A percentile compares a stretch with the other conserved stretches of the same genome.
phyloP scores from a whole-genome alignment of 768 basidiomycete genomes.

The Xanthoconium purpureum region DNA sequence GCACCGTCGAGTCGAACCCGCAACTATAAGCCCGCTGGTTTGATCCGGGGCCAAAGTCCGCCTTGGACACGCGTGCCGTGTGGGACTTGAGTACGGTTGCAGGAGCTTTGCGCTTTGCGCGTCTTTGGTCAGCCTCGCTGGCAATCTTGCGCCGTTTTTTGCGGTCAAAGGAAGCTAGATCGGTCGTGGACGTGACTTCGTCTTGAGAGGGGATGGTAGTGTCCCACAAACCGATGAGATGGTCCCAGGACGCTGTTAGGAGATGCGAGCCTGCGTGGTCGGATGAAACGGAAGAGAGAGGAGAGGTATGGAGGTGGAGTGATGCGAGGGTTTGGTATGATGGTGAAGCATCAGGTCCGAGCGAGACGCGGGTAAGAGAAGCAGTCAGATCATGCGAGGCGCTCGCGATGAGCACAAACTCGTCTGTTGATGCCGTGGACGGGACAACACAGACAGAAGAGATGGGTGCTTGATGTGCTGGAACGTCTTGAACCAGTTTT shows the following conservation, averaged over 20 bases:
- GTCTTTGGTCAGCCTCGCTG: constrained; percentile 28
- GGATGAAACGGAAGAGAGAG: constrained; percentile 68
- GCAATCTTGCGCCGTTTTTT: constrained; percentile 65
- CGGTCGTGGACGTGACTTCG: constrained; percentile 43
- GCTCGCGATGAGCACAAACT: constrained; percentile 50
- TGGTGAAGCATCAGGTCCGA: constrained; percentile 3
- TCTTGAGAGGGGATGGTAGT: constrained; percentile 58
- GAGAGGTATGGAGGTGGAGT: constrained; percentile 78
- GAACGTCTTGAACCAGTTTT: constrained; percentile 46
- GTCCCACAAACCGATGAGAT: constrained; percentile 79
- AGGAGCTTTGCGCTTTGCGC: constrained; percentile 63
- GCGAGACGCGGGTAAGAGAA: constrained; percentile 41
- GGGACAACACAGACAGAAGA: constrained; percentile 62
- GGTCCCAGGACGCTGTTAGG: constrained; percentile 86
- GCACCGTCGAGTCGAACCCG: constrained; percentile 87
- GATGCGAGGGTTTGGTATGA: constrained; percentile 44
- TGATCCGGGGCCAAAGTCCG: constrained; percentile 48
- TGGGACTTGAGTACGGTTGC: constrained; percentile 77
- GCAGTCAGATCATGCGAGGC: constrained; percentile 81
- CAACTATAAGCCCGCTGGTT: constrained; percentile 60
- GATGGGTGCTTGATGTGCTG: constrained; percentile 62
- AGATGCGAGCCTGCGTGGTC: constrained; percentile 57
- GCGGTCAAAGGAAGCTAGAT: constrained; percentile 14
- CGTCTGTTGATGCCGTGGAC: constrained; percentile 21
- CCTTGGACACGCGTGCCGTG: constrained; percentile 74